A percentile compares a stretch with the other conserved stretches of the same genome.
Conservation (phyloP, 2,329 filamentous ascomycete genomes). For the Alternaria postmessia region DNA sequence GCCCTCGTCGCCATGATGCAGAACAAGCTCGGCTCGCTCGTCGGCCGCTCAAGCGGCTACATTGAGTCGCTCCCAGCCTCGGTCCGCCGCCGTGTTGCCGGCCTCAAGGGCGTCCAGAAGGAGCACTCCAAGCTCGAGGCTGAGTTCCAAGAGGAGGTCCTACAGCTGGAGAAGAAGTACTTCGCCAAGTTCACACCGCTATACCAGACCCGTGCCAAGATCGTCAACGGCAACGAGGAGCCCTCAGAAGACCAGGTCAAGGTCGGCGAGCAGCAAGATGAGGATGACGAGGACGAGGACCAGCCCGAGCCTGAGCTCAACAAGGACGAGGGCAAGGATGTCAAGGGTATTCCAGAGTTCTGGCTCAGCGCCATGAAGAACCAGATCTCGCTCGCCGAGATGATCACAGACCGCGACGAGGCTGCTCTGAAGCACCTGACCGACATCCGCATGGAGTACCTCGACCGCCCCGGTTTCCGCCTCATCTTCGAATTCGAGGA, state of each 20-base stretch:
- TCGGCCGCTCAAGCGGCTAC: conserved; percentile 95
- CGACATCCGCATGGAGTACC: conserved; percentile 98
- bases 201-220: conserved; percentile 92
- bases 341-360: conserved; percentile 94
- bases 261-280: conserved; percentile 74
- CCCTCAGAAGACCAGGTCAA: conserved; percentile 87
- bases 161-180: conserved; percentile 99
- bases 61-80: conserved; percentile 91
- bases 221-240: conserved; percentile 87
- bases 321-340: conserved; percentile 62
- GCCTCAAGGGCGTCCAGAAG: conserved; percentile 97
- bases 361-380: conserved; percentile 99
- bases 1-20: conserved; percentile 97
- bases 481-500: conserved; percentile 96
- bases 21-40: conserved; percentile 89
- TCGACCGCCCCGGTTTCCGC: conserved; percentile 97
- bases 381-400: conserved; percentile 94
- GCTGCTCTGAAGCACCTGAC: conserved; percentile 86
- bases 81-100: conserved; percentile 91
- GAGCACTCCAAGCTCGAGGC: conserved; percentile 98
- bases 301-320: conserved; percentile 65
- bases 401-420: conserved; percentile 98
- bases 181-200: conserved; percentile 98
- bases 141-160: conserved; percentile 97
- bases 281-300: conserved; percentile 67